Percentiles rank a stretch among this genome's conserved stretches.
Conservation (phyloP, 2,329 filamentous ascomycete species). For the Nemania serpens region DNA sequence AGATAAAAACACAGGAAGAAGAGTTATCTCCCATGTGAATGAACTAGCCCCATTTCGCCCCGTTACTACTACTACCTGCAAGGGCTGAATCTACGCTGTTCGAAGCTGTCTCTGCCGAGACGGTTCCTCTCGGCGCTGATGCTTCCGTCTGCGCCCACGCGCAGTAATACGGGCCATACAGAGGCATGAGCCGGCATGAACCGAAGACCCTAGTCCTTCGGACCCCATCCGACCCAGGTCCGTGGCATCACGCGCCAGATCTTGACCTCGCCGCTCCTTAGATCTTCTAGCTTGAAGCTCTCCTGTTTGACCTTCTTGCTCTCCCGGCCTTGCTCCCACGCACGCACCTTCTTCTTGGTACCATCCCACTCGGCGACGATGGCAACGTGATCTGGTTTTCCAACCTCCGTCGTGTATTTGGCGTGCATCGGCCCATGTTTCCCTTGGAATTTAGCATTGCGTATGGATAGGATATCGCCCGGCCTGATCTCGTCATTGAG, state of each 20-base stretch:
- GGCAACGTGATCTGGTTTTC: constrained; percentile 85
- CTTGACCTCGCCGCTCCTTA: constrained; percentile 92
- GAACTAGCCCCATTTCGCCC: neutral
- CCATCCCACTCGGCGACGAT: constrained; percentile 97
- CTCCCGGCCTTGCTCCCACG: constrained; percentile 94
- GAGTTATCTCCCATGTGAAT: neutral
- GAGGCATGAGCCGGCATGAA: constrained; percentile 32
- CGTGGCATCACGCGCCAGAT: constrained; percentile 95
- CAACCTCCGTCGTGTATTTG: constrained; percentile 88
- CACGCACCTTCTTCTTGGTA: constrained; percentile 95
- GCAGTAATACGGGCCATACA: constrained; percentile 37
- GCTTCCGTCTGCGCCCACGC: constrained; percentile 35
- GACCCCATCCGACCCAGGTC: constrained; percentile 89
- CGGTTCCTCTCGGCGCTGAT: constrained; percentile 26
- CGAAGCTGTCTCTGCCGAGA: constrained; percentile 28
- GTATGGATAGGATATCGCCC: constrained; percentile 90
- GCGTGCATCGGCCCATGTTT: constrained; percentile 95
- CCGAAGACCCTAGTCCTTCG: constrained; percentile 55
- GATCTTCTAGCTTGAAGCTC: constrained; percentile 90
- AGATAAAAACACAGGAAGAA: no score
- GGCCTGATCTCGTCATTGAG: constrained; percentile 91
- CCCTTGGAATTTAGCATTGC: constrained; percentile 92
- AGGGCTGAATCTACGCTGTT: constrained; percentile 21
- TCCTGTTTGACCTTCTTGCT: constrained; percentile 92
- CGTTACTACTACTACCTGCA: constrained; percentile 17